Evolutionary conservation across 208 protist genomes (phyloP), one percentile per base, ranked within the genome.

Genomic region (Leptomonas pyrrhocoris): DNA sequence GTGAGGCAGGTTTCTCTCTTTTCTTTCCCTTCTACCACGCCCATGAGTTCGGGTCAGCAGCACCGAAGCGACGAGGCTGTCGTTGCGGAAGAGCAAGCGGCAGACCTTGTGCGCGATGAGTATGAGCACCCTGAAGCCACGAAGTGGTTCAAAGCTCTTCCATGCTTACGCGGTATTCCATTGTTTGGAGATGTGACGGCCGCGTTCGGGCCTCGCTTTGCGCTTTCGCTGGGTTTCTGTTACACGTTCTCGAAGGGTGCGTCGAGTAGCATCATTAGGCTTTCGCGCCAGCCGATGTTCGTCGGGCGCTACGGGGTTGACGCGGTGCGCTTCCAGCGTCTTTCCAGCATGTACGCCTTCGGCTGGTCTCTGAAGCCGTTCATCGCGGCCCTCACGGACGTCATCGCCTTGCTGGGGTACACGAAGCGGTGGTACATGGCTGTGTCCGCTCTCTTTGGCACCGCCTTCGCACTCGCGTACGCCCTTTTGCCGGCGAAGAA

Each of bases 401-500:
- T 72, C 46, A 64, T 87, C 43, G 62, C 72, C 11, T 45, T 89
- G 4, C 76, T 85, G n/a, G 77, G 77, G 50, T 89, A 81, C 72
- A 78, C 68, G 36, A 88, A 88, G 74, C 70, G 80, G 16, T 88
- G 73, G 73, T 85, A 85, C 76, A 78, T 84, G 75, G 36, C 56
- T 51, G 19, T 65, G 3, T 86, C 81, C 7, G 58, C 56, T 30
- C 16, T 83, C 8, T 16, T 85, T 36, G 75, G 75, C 49, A 23
- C 49, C 3, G 72, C 34, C 2, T 54, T 75, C 16, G 61, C 69
- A 25, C 19, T 87, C n/a, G 72, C 21, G 9, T 85, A 70, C 30
- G 81, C 54, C 19, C 43, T 84, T 8, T 72, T 87, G 30, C 84
- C 84, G 11, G 59, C 68, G 21, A 74, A 57, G 63, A 3, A 13